Conservation (phyloP, 73 alveolate genomes). For the Chromera velia region DNA sequence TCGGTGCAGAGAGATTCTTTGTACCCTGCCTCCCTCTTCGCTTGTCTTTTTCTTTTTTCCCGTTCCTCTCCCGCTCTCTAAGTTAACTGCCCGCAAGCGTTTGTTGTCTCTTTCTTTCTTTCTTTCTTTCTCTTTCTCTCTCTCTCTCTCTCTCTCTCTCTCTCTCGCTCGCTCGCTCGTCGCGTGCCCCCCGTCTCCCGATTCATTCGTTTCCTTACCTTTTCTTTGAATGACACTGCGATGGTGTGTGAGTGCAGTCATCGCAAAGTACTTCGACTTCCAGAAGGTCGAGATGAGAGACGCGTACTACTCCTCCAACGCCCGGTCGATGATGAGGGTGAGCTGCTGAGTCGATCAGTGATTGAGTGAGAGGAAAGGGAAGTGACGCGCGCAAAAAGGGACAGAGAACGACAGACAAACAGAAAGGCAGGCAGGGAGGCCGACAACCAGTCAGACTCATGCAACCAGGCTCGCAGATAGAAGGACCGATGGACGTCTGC, state of each 20-base stretch:
- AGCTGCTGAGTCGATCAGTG: constrained; percentile 1
- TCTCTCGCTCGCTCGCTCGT: too few species aligned
- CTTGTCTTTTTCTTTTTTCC: too few species aligned
- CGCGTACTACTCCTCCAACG: constrained; percentile 53
- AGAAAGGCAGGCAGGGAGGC: not conserved
- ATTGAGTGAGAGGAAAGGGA: not conserved
- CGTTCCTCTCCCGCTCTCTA: too few species aligned
- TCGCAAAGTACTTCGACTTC: constrained; percentile 50
- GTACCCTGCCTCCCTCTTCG: too few species aligned
- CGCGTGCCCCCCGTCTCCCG: too few species aligned
- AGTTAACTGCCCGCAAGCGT: too few species aligned
- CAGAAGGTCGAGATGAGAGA: constrained; percentile 49
- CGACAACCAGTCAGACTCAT: not conserved
- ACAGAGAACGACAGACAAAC: too few species aligned
- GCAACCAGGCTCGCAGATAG: not conserved
- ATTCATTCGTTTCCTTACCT: not conserved
- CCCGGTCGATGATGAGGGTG: constrained; percentile 40
- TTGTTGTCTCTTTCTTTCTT: too few species aligned
- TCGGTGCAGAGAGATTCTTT: too few species aligned
- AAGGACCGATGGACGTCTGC: not conserved
- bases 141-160: too few species aligned
- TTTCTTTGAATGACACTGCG: too few species aligned
- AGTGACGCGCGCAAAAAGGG: not conserved
- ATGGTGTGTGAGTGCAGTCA: constrained; percentile 5
- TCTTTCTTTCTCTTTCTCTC: too few species aligned